Conservation (phyloP, 345 rosid species). For the Populus tremula region DNA sequence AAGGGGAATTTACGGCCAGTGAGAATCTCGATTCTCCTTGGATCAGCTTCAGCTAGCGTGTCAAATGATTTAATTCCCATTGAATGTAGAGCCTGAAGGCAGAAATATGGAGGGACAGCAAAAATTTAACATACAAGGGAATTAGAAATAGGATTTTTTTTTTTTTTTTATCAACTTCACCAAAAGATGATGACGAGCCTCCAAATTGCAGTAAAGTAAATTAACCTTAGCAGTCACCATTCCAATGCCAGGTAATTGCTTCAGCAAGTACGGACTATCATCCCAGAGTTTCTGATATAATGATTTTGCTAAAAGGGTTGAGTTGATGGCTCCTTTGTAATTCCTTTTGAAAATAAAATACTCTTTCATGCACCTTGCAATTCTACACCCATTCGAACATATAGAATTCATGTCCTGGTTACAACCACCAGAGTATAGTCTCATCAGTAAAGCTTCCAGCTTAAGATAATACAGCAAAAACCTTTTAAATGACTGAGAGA, state of each 20-base stretch:
- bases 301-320: conserved; percentile 77
- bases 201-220: neutral
- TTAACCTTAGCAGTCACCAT: conserved; percentile 97
- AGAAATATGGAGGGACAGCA: neutral
- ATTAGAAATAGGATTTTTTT: neutral
- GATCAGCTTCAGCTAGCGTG: conserved; percentile 85
- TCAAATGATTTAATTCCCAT: conserved; percentile 89
- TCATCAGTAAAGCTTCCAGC: conserved; percentile 20
- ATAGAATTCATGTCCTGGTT: conserved; percentile 79
- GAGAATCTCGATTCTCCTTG: conserved; percentile 90
- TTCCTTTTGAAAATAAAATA: conserved; percentile 77
- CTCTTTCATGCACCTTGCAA: conserved; percentile 94
- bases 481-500: neutral
- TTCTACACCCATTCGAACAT: conserved; percentile 77
- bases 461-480: conserved; percentile 8
- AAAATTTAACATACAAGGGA: neutral
- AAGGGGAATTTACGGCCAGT: conserved; percentile 91
- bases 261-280: conserved; percentile 86
- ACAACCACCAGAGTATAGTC: conserved; percentile 25
- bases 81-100: conserved; percentile 72
- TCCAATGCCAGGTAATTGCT: conserved; percentile 90
- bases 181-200: no score
- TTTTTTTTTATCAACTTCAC: no score
- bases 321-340: conserved; percentile 71
- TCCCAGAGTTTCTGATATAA: conserved; percentile 96